A percentile compares a stretch with the other conserved stretches of the same genome.
phyloP scores from a whole-genome alignment of 306 rosid species.

The Bauhinia variegata region DNA sequence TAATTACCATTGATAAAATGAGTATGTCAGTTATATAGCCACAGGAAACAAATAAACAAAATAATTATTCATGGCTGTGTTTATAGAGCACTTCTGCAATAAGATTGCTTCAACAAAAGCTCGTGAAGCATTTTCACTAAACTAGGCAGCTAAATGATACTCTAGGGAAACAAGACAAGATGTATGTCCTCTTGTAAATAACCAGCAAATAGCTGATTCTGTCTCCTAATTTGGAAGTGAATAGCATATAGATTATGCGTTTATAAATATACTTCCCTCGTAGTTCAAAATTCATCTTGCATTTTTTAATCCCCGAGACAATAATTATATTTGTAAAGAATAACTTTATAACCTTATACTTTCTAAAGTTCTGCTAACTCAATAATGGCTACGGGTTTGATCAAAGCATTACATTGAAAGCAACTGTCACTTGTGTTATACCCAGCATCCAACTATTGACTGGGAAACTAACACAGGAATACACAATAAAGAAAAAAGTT shows the following conservation, averaged over 20 bases:
- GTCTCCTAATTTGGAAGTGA: conserved; percentile 19
- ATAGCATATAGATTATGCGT: conserved; percentile 18
- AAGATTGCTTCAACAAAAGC: conserved; percentile 25
- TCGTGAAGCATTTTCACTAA: conserved; percentile 22
- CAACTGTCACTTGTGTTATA: conserved; percentile 19
- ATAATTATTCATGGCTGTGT: conserved; percentile 21
- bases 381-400: conserved; percentile 6
- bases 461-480: conserved; percentile 21
- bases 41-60: conserved; percentile 17
- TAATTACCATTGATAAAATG: conserved; percentile 21
- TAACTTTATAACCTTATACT: neutral
- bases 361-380: conserved; percentile 17
- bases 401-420: conserved; percentile 26
- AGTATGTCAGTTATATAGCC: conserved; percentile 18
- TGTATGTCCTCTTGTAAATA: conserved; percentile 16
- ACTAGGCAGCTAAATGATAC: neutral
- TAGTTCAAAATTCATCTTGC: conserved; percentile 11
- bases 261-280: conserved; percentile 18
- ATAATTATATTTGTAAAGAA: conserved; percentile 23
- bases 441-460: conserved; percentile 19
- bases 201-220: neutral
- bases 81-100: neutral
- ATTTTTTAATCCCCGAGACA: neutral
- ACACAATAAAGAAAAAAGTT: conserved; percentile 18
- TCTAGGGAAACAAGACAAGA: conserved; percentile 12